These are phyloP conservation scores for Bryoglossum gracile DNA, from an alignment of 495 filamentous ascomycete genomes.

Conservation along the genomic window DNA sequence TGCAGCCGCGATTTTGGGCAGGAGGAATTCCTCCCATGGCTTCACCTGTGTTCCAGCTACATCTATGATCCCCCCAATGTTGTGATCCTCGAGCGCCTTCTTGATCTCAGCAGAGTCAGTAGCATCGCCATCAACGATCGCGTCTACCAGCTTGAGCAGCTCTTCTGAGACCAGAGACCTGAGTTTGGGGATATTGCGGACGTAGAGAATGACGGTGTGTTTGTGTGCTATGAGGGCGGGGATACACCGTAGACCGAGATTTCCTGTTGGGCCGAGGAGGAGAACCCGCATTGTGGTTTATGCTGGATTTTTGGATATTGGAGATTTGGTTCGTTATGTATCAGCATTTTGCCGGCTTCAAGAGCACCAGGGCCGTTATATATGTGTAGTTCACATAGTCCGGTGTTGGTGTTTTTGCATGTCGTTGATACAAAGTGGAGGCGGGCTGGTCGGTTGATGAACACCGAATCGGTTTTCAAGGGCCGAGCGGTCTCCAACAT, in stretches of 20 bases:
- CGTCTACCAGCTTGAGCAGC: conserved; percentile 17
- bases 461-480: no score
- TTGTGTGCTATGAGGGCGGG: conserved; percentile 34
- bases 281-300: conserved; percentile 39
- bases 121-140: conserved; percentile 34
- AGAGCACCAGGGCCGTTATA: no score
- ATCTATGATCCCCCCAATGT: conserved; percentile 36
- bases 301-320: no score
- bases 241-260: conserved; percentile 33
- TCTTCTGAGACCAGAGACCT: conserved; percentile 18
- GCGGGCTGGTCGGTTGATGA: no score
- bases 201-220: conserved; percentile 32
- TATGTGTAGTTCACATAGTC: no score
- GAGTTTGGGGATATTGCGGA: conserved; percentile 36
- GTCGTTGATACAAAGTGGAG: no score
- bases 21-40: conserved; percentile 25
- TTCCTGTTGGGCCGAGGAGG: conserved; percentile 38
- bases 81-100: conserved; percentile 26
- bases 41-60: conserved; percentile 29
- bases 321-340: no score
- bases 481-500: no score
- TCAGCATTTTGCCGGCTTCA: no score
- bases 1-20: conserved; percentile 21
- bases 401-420: no score
- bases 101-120: conserved; percentile 30